phyloP scores from a whole-genome alignment of 1,139 yeast species.

The Saccharomyces pastorianus region DNA sequence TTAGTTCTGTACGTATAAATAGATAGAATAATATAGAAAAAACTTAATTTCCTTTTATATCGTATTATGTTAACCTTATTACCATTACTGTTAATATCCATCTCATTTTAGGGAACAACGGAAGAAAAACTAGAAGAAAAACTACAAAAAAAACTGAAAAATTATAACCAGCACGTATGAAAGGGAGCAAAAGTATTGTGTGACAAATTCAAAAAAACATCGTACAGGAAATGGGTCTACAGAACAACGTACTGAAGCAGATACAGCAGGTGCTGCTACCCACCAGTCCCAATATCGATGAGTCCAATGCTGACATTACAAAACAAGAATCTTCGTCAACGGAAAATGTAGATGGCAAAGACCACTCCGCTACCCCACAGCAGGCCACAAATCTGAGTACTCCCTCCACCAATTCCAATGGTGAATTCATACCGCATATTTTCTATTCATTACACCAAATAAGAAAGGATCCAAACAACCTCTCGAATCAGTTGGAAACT shows the following conservation, averaged over 20 bases:
- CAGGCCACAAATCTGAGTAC: slow-evolving; percentile 7
- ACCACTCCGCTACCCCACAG: not conserved
- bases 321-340: not conserved
- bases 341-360: not conserved
- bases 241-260: not conserved
- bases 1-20: not conserved
- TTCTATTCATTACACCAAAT: slow-evolving; percentile 28
- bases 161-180: no score
- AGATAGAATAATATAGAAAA: not conserved
- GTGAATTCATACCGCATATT: slow-evolving; percentile 30
- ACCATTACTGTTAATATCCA: no score
- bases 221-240: not conserved
- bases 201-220: no score
- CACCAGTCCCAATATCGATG: not conserved
- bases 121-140: not conserved
- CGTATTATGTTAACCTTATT: no score
- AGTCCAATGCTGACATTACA: not conserved
- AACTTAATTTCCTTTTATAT: no score
- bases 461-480: slow-evolving; percentile 27
- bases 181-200: no score
- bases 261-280: not conserved
- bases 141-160: not conserved
- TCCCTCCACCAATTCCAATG: not conserved
- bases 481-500: slow-evolving; percentile 27
- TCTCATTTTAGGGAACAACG: no score